Evolutionary conservation across 2,329 filamentous ascomycete species (phyloP), one percentile per base, ranked within the genome.

Genomic region (Alternaria dauci): DNA sequence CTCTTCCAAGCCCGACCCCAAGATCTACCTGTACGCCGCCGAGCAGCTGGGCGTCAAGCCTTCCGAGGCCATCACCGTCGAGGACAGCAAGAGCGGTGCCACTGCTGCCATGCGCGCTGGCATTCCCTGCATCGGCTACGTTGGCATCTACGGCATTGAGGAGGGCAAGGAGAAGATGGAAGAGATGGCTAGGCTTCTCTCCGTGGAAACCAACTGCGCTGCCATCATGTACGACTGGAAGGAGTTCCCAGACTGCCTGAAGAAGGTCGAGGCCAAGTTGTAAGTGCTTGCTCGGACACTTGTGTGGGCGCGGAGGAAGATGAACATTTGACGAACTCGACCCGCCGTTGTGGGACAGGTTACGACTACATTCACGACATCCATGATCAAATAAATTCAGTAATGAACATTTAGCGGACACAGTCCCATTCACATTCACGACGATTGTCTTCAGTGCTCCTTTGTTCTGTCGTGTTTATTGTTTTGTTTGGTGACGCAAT

Each of bases 1-100:
- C n/a, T 94, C 92, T 56, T 91, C 88, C 79, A 97, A 97, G 86
- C 93, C 93, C 16, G 91, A 96, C 80, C 93, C 94, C 18, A 91
- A 92, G 68, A 90, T 97, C 80, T 97, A 97, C 83, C 81, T 93
- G 66, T 86, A 90, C 78, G 91, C 93, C 23, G 87, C 93, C 76
- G 81, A 93, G 80, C 82, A 87, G 75, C 85, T 96, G 52, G 90
- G 89, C 63, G 90, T 90, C 80, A 87, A 85, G 71, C 83, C 92
- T 2, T 82, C 83, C 47, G 89, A 96, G 83, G 89, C 87, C 67
- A 85, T 97, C 32, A 91, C 93, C 25, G 87, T 97, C 60, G 93
- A 97, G 84, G 93, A 97, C 83, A 92, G 89, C 84, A 92, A 91
- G 86, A 93, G 89, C 70, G 93, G 93, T 63, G 91, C 91, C 43